Base-by-base conservation (phyloP, 2,329 filamentous ascomycete species). In the Sarocladium kiliense region DNA sequence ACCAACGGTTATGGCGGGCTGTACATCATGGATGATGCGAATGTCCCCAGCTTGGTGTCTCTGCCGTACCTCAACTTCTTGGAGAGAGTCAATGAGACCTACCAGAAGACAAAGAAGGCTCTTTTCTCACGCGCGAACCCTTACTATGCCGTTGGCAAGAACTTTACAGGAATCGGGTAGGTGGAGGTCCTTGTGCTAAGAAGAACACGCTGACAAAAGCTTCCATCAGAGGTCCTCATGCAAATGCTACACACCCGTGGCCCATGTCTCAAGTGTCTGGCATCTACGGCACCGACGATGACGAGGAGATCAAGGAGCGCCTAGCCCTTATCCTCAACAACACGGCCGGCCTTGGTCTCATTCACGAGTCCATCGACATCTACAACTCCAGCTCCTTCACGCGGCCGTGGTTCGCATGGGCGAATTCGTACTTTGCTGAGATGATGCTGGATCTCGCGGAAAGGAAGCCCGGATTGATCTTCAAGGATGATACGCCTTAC, bases 51-150 rank as follows among this genome's bases (percentile, higher is more conserved):
- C 12, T 76, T 89, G 2, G 76, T 89, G 39, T 81, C 82, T 1
- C 77, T 85, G 23, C 85, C 86, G 1, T 82, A 88, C 62, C 71
- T 87, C 54, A 81, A 83, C 9, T 88, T 84, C 60, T 66, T 84
- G 1, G 71, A 77, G 11, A 69, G 75, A 23, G 75, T 81, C 26
- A 82, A 92, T 61, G 61, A 77, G 4, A 77, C 88, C 1, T 96
- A 96, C 67, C 81, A 87, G 64, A 91, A 89, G 66, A 96, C 91
- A 0, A 81, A 91, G 55, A 79, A 80, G 55, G 93, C 92, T 79
- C 84, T 94, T 57, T 79, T 95, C 21, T 82, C 82, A 56, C 81
- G 82, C 55, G 82, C 83, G 0, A 96, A 96, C 64, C 89, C 91
- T 0, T 96, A 94, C 69, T 96, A 81, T 62, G 63, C 61, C 0